Evolutionary conservation across 2,329 filamentous ascomycete species (phyloP), one percentile per base, ranked within the genome.

Genomic region (Neofusicoccum laricinum): DNA sequence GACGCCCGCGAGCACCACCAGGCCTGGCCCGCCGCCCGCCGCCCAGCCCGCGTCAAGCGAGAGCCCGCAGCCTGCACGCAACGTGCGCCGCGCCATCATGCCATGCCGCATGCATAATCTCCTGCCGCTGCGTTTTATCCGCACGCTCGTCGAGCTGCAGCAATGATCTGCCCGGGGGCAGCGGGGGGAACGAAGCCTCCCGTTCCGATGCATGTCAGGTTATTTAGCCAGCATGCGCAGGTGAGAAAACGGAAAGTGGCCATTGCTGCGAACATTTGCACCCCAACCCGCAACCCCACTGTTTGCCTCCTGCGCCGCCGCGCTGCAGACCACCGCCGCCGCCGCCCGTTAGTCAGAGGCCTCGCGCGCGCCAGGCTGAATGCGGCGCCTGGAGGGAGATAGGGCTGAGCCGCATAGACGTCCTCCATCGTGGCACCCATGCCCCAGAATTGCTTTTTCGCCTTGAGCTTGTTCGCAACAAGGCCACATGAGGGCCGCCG

Each of bases 121-220:
- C 48, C 59, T 62, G 36, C 59, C 61, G 61, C 61, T 53, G 61
- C 61, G 32, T 34, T 58, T 63, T 50, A 53, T 53, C 61, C 61
- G 61, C 61, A 43, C 38, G 30, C 21, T 45, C 48, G 49, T 53
- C 61, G 48, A 46, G 49, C 40, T 64, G 50, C 61, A 64, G 49
- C 49, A 64, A 64, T 64, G 61, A 64, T 64, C 61, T 55, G 48
- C 61, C 50, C 61, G 50, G 49, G 61, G 61, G 61, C 61, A 46
- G 50, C 61, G 61, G 61, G 61, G 49, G 61, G 61, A 57, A 64
- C 61, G 43, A 46, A 19, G 40, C 40, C 50, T 40, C 61, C 61
- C 61, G 61, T 57, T 46, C 61, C 61, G 61, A 64, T 64, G 61
- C 61, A 64, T 55, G 50, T 45, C 61, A 55, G 50, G 49, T 41